Evolutionary conservation across 306 rosid species (phyloP), one percentile per base, ranked within the genome.

Genomic region (Cicer judaicum): DNA sequence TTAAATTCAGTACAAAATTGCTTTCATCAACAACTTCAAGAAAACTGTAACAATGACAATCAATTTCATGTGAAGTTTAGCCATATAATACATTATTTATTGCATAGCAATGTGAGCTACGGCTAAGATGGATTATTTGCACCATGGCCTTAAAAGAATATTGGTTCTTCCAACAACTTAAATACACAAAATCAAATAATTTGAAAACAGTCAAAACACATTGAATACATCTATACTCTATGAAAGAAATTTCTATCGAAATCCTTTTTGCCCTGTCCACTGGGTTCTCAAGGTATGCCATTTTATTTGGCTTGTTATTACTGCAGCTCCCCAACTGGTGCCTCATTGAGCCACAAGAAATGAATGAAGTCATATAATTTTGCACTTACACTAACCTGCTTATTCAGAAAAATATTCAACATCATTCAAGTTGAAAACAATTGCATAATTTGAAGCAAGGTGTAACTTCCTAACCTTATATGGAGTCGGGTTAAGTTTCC

Each of bases 401-500:
- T 1, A 77, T 74, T 63, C 50, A 75, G 29, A 13, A 57, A 62
- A 10, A 50, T 7, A 8, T 38, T 67, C 43, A 75, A 53, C 64
- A 72, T 72, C 62, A 76, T 42, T 44, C 38, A 64, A 18, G 49
- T 24, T n/a, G 59, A 54, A 49, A 64, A 75, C 14, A 61, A 40
- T 2, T 24, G 12, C 12, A 19, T 52, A 75, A 64, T 11, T 14
- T 9, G 19, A 43, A 60, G 60, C 14, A 54, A 73, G 75, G 21
- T 66, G 41, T 8, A 81, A 43, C 53, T 74, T 11, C 4, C 12
- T 53, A 41, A 92, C 99, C 96, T 95, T 95, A 76, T 92, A 95
- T 0, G 99, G 99, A 7, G 99, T 95, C 13, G 99, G 99, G 77
- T 95, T 95, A 73, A 95, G 90, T 74, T 89, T 95, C 84, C 99